These are phyloP conservation scores for Pseudogymnoascus sp. DNA, from an alignment of 2,329 filamentous ascomycete genomes.

Conservation along the genomic window DNA sequence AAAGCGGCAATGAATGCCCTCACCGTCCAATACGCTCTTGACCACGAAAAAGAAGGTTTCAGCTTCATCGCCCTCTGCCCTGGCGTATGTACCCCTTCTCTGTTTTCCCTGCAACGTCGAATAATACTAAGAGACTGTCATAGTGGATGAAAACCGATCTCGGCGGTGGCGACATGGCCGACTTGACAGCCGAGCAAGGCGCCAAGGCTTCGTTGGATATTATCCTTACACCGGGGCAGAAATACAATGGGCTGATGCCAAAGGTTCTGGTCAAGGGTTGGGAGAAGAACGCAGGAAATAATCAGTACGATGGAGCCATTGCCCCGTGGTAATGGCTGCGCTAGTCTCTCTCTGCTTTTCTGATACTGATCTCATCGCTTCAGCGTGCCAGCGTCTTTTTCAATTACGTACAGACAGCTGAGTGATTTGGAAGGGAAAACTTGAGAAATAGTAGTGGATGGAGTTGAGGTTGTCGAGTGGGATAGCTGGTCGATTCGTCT, in stretches of 20 bases:
- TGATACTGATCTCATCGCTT: neutral
- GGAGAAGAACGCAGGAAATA: constrained; percentile 10
- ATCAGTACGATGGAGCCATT: constrained; percentile 4
- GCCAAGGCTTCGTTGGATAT: constrained; percentile 21
- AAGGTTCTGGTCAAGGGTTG: constrained; percentile 13
- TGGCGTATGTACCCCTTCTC: constrained; percentile 32
- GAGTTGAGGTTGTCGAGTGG: no score
- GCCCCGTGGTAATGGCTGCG: neutral
- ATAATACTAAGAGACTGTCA: constrained; percentile 11
- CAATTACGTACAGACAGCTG: neutral
- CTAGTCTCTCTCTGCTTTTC: neutral
- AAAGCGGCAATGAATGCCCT: constrained; percentile 43
- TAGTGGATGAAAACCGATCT: constrained; percentile 42
- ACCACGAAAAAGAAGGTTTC: constrained; percentile 35
- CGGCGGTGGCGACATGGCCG: constrained; percentile 31
- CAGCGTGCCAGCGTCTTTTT: neutral
- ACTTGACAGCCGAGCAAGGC: constrained; percentile 35
- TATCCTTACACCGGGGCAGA: constrained; percentile 4
- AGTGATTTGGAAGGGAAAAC: neutral
- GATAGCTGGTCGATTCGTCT: no score
- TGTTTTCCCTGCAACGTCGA: neutral
- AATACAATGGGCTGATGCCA: constrained; percentile 11
- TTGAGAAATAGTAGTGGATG: no score
- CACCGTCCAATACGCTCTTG: constrained; percentile 36
- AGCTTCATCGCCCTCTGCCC: constrained; percentile 37